Evolutionary conservation across 2,329 filamentous ascomycete species (phyloP), one percentile per base, ranked within the genome.

Genomic region (Furcasterigmium sp.): DNA sequence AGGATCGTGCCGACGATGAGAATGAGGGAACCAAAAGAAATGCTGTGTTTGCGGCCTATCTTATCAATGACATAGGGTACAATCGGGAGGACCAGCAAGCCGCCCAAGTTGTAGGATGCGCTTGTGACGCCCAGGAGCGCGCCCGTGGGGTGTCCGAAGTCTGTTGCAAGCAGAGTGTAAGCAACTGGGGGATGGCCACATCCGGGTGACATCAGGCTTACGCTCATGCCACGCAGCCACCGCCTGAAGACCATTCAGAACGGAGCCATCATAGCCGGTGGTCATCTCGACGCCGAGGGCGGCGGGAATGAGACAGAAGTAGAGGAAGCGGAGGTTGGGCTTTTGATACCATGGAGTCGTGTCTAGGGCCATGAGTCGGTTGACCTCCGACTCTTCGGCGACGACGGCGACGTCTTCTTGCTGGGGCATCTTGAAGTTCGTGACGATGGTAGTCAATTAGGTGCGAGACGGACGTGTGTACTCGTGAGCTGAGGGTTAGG

Each of bases 41-140:
- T 60, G 15, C 53, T 59, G 45, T 51, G 50, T 8, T 56, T 53
- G 9, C 62, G 51, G 1, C 63, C 62, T 5, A 53, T 56, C 8
- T 46, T 48, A 19, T 65, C 58, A 8, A 60, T 59, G 2, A 62
- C 51, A 37, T 50, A 56, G 1, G 59, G 57, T 0, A 57, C 60
- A 49, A 64, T 35, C 56, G 39, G 39, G 13, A 41, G 29, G 19
- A 25, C 29, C 8, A 54, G n/a, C 60, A 63, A 15, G 9, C 64
- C 67, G 40, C 73, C 73, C 18, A 76, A 60, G n/a, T 68, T 64
- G 61, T 73, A 70, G 43, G 73, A 73, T n/a, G 67, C 67, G 41
- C 54, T 60, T 47, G 62, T 53, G 7, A 62, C 51, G 0, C 58
- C 59, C 6, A 61, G 53, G 4, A 57, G 53, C 5, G 58, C 51